phyloP scores from a whole-genome alignment of 2,329 filamentous ascomycete species.

The Dothistroma septosporum region DNA sequence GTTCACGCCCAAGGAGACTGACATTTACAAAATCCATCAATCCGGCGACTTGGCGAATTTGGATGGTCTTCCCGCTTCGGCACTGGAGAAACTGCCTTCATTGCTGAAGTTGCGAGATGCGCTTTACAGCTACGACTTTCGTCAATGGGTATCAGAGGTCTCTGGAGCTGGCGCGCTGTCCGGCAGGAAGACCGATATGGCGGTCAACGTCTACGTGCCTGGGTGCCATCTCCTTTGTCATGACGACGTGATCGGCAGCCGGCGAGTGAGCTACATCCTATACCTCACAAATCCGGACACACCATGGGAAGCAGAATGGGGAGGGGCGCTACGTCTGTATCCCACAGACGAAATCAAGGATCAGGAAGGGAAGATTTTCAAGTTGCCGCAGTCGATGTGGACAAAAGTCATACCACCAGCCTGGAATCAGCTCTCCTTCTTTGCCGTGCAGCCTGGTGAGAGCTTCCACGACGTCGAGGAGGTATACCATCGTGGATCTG shows the following conservation, averaged over 20 bases:
- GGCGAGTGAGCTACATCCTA: constrained; percentile 92
- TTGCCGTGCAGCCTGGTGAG: constrained; percentile 95
- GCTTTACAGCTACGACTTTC: constrained; percentile 84
- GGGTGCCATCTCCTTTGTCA: constrained; percentile 95
- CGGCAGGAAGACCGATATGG: constrained; percentile 96
- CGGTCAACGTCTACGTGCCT: constrained; percentile 96
- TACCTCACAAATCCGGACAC: constrained; percentile 91
- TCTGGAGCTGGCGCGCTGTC: constrained; percentile 83
- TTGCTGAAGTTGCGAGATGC: constrained; percentile 90
- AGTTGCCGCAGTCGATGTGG: constrained; percentile 73
- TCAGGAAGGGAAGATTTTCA: constrained; percentile 65
- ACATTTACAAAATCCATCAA: constrained; percentile 99
- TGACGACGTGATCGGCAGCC: constrained; percentile 97
- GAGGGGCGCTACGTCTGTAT: constrained; percentile 84
- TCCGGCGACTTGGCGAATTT: constrained; percentile 96
- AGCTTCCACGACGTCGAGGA: constrained; percentile 99
- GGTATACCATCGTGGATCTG: constrained; percentile 68
- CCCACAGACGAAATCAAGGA: constrained; percentile 62
- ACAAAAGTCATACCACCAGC: constrained; percentile 83
- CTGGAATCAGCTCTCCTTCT: constrained; percentile 97
- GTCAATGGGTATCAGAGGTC: constrained; percentile 80
- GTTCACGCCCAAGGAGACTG: constrained; percentile 97
- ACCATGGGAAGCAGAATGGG: constrained; percentile 88
- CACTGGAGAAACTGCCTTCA: constrained; percentile 79
- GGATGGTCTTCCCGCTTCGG: constrained; percentile 83